Base-by-base conservation (phyloP, 768 basidiomycete species). In the Suillus americanus region DNA sequence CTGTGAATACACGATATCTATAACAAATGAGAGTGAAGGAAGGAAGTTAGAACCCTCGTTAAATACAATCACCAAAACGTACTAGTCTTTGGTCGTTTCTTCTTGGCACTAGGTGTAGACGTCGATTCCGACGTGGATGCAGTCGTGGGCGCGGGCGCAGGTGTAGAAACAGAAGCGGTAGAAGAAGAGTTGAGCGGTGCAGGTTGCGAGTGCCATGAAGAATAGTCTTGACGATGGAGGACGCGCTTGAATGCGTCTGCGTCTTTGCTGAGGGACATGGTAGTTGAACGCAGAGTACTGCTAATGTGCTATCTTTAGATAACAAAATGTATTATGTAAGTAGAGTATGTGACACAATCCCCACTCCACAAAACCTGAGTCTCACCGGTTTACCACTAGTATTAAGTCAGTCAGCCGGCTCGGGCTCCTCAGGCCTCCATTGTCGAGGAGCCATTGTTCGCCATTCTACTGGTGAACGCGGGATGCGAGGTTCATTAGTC, bases 1-100 rank as follows among this genome's bases (percentile, higher is more conserved):
- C 74, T 95, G 94, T 14, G 94, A 92, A 74, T 89, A 93, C 18
- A 92, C 90, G 68, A 92, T 80, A 78, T 86, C 91, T 91, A 71
- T 70, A 65, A 57, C 13, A 16, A 46, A 5, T n/a, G 5, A 23
- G 91, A 90, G 56, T 14, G 18, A 10, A 48, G 23, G 48, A 5
- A 12, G 61, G 66, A 57, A 53, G 55, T 66, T 64, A 65, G 56
- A 55, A 67, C n/a, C 18, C 37, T 50, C 7, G 4, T 50, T 62
- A 30, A 30, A 30, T 30, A 30, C 28, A 30, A 30, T 30, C 28
- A 30, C 28, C 28, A 30, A 30, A 69, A 78, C 84, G 70, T 78
- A 86, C 89, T 89, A 62, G 85, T 78, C 76, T 89, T 90, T 70
- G 88, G 87, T 60, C 78, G 75, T 65, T 87, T 81, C 72, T 82